Evolutionary conservation across 2,329 filamentous ascomycete species (phyloP), one percentile per base, ranked within the genome.

Genomic region (Drechslera avenae): DNA sequence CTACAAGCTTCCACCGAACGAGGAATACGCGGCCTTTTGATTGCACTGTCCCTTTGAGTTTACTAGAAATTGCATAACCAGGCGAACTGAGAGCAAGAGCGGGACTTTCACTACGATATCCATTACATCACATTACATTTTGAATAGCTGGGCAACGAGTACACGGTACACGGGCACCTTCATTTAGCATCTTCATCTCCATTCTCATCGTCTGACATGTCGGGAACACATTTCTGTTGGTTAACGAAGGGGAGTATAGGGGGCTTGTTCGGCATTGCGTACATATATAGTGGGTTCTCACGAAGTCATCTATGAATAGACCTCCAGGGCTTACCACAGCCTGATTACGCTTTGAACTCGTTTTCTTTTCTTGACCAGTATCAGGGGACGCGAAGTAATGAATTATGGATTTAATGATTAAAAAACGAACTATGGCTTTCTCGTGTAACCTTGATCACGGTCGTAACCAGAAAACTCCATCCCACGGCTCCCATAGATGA

Each of bases 1-100:
- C 12, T 86, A 76, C 54, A 62, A 73, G 28, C 64, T 86, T 45
- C 75, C 78, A 48, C 68, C 69, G 50, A 78, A 75, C 47, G 68
- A 69, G 49, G 78, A 78, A 62, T 67, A 70, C 31, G 75, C 71
- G 16, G 75, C 75, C 18, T 69, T 67, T 33, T 67, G 46, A 56
- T 35, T 30, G 23, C 34, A 7, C 23, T 9, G 14, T n/a, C 31
- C n/a, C n/a, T 41, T 34, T 13, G 39, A 32, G 14, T 39, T 30
- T 30, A 37, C 18, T 32, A 31, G 31, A 33, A 14, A 44, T 39
- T 39, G 33, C 43, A 50, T 30, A 42, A 46, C 32, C 12, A 32
- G 34, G 35, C 39, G 10, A 42, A 46, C 44, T 26, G 26, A 18
- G 28, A 52, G 23, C 42, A 39, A 32, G 43, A 49, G 31, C 50